phyloP scores from a whole-genome alignment of 805 yeast species.

The Teunomyces stri region DNA sequence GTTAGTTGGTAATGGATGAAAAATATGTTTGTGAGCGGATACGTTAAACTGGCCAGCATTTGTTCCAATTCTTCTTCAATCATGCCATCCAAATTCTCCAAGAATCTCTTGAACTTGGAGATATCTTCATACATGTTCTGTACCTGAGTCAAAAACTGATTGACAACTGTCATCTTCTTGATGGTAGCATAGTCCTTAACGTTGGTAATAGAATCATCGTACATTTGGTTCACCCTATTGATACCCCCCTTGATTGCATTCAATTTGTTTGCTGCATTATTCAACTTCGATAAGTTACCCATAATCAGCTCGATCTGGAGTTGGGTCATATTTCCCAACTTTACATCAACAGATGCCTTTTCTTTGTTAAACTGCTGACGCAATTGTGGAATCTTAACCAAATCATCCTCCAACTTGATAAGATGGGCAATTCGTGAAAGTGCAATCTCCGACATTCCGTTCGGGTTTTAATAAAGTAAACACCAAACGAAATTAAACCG shows the following conservation, averaged over 20 bases:
- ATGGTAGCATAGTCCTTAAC: slow-evolving; percentile 69
- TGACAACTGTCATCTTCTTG: slow-evolving; percentile 60
- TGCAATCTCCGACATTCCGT: slow-evolving; percentile 40
- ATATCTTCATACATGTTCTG: slow-evolving; percentile 64
- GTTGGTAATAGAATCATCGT: slow-evolving; percentile 55
- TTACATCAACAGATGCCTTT: slow-evolving; percentile 71
- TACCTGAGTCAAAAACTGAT: slow-evolving; percentile 71
- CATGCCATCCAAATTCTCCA: slow-evolving; percentile 49
- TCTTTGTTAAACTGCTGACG: slow-evolving; percentile 63
- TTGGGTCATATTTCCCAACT: slow-evolving; percentile 68
- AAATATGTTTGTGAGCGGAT: slow-evolving; percentile 54
- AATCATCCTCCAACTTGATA: slow-evolving; percentile 49
- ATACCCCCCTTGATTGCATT: slow-evolving; percentile 39
- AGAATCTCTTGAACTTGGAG: slow-evolving; percentile 49
- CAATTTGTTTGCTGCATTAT: slow-evolving; percentile 37
- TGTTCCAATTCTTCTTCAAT: slow-evolving; percentile 46
- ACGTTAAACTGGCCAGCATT: slow-evolving; percentile 30
- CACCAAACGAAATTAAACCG: background rate
- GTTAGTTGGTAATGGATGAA: slow-evolving; percentile 69
- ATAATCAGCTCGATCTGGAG: slow-evolving; percentile 58
- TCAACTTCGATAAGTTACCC: slow-evolving; percentile 50
- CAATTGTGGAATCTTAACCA: slow-evolving; percentile 51
- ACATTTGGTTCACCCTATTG: slow-evolving; percentile 46
- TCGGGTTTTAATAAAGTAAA: background rate
- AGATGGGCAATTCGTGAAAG: slow-evolving; percentile 38